Conservation (phyloP, 2,329 filamentous ascomycete genomes). For the Aspergillus niger region DNA sequence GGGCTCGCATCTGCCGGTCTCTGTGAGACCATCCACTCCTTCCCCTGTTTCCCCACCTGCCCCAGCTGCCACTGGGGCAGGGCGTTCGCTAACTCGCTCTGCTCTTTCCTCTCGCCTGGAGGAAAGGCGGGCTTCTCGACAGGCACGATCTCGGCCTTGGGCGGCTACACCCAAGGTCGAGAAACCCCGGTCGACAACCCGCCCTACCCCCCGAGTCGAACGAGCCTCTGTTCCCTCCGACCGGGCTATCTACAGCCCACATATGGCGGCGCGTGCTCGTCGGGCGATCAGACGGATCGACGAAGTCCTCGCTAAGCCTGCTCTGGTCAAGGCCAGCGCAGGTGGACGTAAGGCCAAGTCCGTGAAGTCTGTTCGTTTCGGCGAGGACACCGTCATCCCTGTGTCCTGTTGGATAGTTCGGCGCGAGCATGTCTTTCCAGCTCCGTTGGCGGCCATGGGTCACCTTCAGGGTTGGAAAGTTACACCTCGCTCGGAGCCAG, state of each 20-base stretch:
- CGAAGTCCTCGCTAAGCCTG: slow-evolving; percentile 14
- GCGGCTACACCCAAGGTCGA: slow-evolving; percentile 8
- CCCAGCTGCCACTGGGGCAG: slow-evolving; percentile 5
- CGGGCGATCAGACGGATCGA: slow-evolving; percentile 18
- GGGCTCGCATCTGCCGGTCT: slow-evolving; percentile 24
- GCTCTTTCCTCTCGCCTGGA: slow-evolving; percentile 9
- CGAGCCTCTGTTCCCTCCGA: neutral
- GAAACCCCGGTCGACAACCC: slow-evolving; percentile 12
- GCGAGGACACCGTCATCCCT: slow-evolving; percentile 22
- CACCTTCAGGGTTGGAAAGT: slow-evolving; percentile 20
- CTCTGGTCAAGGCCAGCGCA: slow-evolving; percentile 13
- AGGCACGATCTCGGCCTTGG: slow-evolving; percentile 18
- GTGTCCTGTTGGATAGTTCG: slow-evolving; percentile 33
- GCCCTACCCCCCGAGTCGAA: neutral
- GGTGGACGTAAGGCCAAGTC: slow-evolving; percentile 16
- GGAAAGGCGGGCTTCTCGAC: slow-evolving; percentile 20
- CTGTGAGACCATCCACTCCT: slow-evolving; percentile 7
- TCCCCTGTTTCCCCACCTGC: slow-evolving; percentile 8
- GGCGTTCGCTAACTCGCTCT: neutral
- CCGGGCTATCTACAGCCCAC: neutral
- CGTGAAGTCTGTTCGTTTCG: slow-evolving; percentile 30
- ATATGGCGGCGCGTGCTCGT: slow-evolving; percentile 11
- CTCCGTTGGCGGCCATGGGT: slow-evolving; percentile 8
- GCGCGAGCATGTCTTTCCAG: slow-evolving; percentile 22
- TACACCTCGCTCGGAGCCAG: slow-evolving; percentile 15